A percentile compares a stretch with the other conserved stretches of the same genome.
phyloP scores from a whole-genome alignment of 1,284 basidiomycete genomes.

The Puccinia novopanici region DNA sequence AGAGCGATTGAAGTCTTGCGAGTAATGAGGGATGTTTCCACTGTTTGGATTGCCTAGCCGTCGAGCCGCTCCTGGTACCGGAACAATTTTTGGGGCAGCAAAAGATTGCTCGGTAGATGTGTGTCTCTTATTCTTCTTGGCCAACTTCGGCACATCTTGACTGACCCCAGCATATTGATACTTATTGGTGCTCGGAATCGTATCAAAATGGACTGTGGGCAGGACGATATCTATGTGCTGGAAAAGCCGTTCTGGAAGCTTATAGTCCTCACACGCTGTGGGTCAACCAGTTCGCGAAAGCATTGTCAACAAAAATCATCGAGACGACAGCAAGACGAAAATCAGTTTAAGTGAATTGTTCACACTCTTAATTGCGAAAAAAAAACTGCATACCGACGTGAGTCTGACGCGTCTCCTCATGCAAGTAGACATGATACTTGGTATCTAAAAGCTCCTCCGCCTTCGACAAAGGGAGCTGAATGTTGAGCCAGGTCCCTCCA shows the following conservation, averaged over 20 bases:
- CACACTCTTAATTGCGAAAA: conserved; percentile 54
- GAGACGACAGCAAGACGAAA: conserved; percentile 1
- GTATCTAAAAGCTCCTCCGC: conserved; percentile 72
- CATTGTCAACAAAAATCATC: conserved; percentile 1
- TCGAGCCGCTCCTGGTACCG: conserved; percentile 43
- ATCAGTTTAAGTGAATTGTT: neutral
- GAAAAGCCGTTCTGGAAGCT: conserved; percentile 67
- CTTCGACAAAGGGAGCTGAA: conserved; percentile 66
- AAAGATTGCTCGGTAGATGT: neutral
- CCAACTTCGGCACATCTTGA: conserved; percentile 1
- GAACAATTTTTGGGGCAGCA: conserved; percentile 26
- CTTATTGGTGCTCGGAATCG: conserved; percentile 51
- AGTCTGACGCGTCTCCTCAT: conserved; percentile 59
- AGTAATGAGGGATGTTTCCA: conserved; percentile 47
- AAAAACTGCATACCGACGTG: conserved; percentile 58
- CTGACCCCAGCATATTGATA: conserved; percentile 54
- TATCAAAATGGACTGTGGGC: conserved; percentile 72
- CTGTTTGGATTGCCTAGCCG: conserved; percentile 41
- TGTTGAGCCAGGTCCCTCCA: conserved; percentile 70
- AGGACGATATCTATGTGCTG: conserved; percentile 71
- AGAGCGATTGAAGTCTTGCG: conserved; percentile 32
- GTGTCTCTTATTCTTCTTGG: conserved; percentile 56
- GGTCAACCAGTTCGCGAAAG: conserved; percentile 51
- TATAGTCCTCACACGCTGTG: conserved; percentile 70
- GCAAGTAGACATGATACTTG: conserved; percentile 68